phyloP scores from a whole-genome alignment of 2,329 filamentous ascomycete genomes.

The Phaeophleospora eucalypticola region DNA sequence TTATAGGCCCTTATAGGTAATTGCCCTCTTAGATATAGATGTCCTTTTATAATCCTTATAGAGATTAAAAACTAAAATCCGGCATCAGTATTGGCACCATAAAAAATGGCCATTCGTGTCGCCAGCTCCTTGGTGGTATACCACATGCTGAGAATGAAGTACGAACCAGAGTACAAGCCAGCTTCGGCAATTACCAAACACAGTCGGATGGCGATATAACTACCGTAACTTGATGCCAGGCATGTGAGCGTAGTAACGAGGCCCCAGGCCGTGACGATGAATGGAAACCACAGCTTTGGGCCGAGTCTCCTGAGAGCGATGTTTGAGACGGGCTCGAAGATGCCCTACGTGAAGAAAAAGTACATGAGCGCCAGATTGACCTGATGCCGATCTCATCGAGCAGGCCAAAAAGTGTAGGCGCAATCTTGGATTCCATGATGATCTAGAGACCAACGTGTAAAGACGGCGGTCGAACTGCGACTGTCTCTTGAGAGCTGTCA shows the following conservation, averaged over 20 bases:
- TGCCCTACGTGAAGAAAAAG: slow-evolving; percentile 11
- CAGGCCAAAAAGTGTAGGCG: slow-evolving; percentile 8
- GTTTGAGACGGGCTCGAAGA: slow-evolving; percentile 11
- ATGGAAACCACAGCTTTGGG: slow-evolving; percentile 11
- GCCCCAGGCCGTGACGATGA: slow-evolving; percentile 28
- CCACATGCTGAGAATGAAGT: slow-evolving; percentile 35
- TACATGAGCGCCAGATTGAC: slow-evolving; percentile 13
- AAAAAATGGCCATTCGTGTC: slow-evolving; percentile 36
- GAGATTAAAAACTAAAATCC: too few relatives aligned
- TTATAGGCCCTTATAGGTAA: too few relatives aligned
- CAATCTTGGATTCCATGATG: too few relatives aligned
- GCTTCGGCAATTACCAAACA: slow-evolving; percentile 34
- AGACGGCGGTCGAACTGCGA: too few relatives aligned
- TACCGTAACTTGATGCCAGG: slow-evolving; percentile 30
- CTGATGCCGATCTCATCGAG: slow-evolving; percentile 12
- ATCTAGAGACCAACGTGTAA: too few relatives aligned
- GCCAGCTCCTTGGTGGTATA: slow-evolving; percentile 39
- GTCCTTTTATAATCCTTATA: too few relatives aligned
- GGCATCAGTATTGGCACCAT: slow-evolving; percentile 40
- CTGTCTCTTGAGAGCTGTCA: too few relatives aligned
- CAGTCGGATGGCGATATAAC: slow-evolving; percentile 34
- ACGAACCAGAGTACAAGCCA: slow-evolving; percentile 34
- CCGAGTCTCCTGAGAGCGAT: slow-evolving; percentile 11
- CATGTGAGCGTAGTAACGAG: slow-evolving; percentile 30
- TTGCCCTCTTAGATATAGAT: too few relatives aligned